A percentile compares a stretch with the other conserved stretches of the same genome.
Conservation (phyloP, 2,329 filamentous ascomycete species). For the Cladorrhinum sp. region DNA sequence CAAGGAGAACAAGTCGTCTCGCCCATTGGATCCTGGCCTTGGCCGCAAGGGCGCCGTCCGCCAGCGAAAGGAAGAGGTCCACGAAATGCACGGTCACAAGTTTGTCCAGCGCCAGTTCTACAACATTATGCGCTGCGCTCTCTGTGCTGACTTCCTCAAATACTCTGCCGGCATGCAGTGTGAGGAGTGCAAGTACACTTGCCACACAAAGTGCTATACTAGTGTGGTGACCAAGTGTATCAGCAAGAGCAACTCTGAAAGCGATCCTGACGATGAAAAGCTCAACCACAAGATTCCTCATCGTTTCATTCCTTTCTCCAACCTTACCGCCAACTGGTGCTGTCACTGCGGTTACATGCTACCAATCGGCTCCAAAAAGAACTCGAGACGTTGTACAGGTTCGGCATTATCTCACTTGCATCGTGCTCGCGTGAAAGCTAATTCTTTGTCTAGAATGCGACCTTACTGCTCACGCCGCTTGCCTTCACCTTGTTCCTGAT, state of each 20-base stretch:
- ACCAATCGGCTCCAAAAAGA: slow-evolving; percentile 84
- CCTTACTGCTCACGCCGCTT: slow-evolving; percentile 86
- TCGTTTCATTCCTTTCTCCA: slow-evolving; percentile 93
- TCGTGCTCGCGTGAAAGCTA: background rate
- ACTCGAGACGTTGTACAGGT: slow-evolving; percentile 88
- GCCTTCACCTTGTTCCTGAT: slow-evolving; percentile 92
- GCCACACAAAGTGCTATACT: slow-evolving; percentile 93
- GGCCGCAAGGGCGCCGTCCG: slow-evolving; percentile 94
- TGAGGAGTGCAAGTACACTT: slow-evolving; percentile 99
- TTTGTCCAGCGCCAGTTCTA: slow-evolving; percentile 99
- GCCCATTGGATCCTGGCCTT: slow-evolving; percentile 82
- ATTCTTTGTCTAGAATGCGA: slow-evolving; percentile 66
- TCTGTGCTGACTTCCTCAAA: slow-evolving; percentile 97
- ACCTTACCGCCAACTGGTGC: slow-evolving; percentile 98
- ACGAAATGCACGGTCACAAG: slow-evolving; percentile 99
- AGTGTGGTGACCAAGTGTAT: slow-evolving; percentile 99
- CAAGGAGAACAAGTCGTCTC: slow-evolving; percentile 82
- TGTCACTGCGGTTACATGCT: slow-evolving; percentile 97
- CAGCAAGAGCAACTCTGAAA: slow-evolving; percentile 95
- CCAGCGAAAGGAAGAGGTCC: slow-evolving; percentile 95
- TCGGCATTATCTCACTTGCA: slow-evolving; percentile 32
- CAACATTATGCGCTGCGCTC: slow-evolving; percentile 99
- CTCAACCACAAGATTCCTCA: slow-evolving; percentile 99
- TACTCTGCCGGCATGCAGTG: slow-evolving; percentile 99
- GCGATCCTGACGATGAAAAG: slow-evolving; percentile 97